Conservation (phyloP, 2,329 filamentous ascomycete species). For the Penicillium verrucosum region DNA sequence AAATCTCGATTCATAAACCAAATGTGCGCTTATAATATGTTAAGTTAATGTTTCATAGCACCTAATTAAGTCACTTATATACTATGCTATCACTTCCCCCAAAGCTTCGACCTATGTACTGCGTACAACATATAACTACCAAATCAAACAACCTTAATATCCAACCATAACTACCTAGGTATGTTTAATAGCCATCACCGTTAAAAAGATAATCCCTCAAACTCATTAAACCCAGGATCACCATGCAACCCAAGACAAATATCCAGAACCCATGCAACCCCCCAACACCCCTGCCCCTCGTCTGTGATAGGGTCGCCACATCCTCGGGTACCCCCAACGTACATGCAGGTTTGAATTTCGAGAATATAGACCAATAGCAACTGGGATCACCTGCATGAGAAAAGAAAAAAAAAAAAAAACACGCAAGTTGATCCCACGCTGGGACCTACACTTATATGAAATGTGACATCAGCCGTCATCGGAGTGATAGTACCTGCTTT, state of each 20-base stretch:
- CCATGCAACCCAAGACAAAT: constrained; percentile 1
- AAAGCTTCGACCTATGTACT: background rate
- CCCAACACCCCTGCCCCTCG: background rate
- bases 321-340: constrained; percentile 3
- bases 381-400: background rate
- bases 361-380: background rate
- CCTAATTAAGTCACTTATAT: no score
- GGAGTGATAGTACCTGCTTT: background rate
- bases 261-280: background rate
- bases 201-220: background rate
- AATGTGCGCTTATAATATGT: background rate
- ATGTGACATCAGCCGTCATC: constrained; percentile 6
- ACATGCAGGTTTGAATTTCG: background rate
- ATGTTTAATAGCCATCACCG: background rate
- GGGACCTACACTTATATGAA: background rate
- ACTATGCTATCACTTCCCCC: no score
- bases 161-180: background rate
- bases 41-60: no score
- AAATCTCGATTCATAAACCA: background rate
- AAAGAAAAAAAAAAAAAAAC: background rate
- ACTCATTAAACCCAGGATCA: background rate
- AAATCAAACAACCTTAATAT: background rate
- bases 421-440: background rate
- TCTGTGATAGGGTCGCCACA: constrained; percentile 6
- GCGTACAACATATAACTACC: no score